phyloP scores from a whole-genome alignment of 176 grass and related monocot species.

The Lolium perenne region DNA sequence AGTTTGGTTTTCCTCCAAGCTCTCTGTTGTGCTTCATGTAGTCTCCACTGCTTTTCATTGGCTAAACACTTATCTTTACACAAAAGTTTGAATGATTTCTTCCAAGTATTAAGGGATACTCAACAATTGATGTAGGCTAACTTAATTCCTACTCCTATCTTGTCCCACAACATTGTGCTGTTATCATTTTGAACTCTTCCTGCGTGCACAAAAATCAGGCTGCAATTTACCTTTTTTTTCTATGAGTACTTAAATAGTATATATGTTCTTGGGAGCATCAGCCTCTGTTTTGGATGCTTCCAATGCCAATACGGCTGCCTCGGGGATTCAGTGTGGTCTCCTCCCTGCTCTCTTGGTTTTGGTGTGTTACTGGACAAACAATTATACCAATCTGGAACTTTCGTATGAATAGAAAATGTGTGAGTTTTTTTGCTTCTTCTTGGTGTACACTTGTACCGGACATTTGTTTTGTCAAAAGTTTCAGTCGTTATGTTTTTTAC shows the following conservation, averaged over 20 bases:
- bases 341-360: neutral
- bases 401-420: neutral
- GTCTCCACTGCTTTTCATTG: neutral
- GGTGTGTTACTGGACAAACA: neutral
- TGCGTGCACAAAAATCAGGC: neutral
- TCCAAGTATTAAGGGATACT: neutral
- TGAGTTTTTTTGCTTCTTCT: neutral
- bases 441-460: neutral
- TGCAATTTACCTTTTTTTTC: neutral
- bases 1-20: neutral
- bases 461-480: constrained; percentile 5
- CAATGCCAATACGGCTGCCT: constrained; percentile 19
- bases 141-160: neutral
- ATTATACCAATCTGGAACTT: neutral
- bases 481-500: neutral
- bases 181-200: neutral
- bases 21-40: neutral
- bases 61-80: neutral
- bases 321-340: constrained; percentile 1
- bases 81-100: neutral
- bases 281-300: constrained; percentile 34
- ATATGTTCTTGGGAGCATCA: neutral
- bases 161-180: neutral
- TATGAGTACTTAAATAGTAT: too few relatives aligned
- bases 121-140: neutral